Evolutionary conservation across 2,329 filamentous ascomycete genomes (phyloP).

Genomic region (Scedosporium dehoogii): DNA sequence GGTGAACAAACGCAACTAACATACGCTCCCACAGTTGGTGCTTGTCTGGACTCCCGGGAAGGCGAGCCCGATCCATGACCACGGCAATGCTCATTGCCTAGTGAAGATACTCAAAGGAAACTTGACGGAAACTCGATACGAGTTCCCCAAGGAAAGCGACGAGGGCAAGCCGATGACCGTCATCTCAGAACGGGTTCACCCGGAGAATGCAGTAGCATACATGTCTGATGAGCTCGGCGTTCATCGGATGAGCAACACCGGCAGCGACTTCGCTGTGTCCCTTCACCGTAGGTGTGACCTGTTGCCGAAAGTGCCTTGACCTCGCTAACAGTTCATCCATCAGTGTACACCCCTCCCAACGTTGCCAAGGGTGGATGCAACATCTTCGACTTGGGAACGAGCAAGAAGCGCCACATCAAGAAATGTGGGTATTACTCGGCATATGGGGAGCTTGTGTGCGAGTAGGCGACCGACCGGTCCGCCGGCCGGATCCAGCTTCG

Average conservation of each 20-base stretch:
- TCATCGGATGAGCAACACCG: constrained; percentile 71
- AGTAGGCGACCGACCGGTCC: constrained; percentile 14
- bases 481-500: background rate
- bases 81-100: constrained; percentile 80
- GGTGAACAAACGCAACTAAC: background rate
- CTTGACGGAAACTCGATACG: constrained; percentile 73
- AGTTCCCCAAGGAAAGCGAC: constrained; percentile 48
- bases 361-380: constrained; percentile 74
- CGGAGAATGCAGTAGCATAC: constrained; percentile 69
- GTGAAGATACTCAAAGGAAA: constrained; percentile 80
- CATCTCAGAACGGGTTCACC: constrained; percentile 58
- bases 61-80: constrained; percentile 78
- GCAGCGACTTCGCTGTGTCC: constrained; percentile 69
- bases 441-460: constrained; percentile 40
- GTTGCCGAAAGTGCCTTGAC: background rate
- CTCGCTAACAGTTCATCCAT: constrained; percentile 4
- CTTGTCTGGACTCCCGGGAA: constrained; percentile 85
- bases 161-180: constrained; percentile 48
- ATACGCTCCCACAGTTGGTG: constrained; percentile 48
- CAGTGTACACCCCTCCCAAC: constrained; percentile 80
- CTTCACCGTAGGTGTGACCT: constrained; percentile 51
- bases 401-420: constrained; percentile 60
- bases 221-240: constrained; percentile 87
- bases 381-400: constrained; percentile 69
- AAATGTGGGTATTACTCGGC: constrained; percentile 64